Conservation (phyloP, 2,329 filamentous ascomycete genomes). For the Sporothrix pseudoabietina region DNA sequence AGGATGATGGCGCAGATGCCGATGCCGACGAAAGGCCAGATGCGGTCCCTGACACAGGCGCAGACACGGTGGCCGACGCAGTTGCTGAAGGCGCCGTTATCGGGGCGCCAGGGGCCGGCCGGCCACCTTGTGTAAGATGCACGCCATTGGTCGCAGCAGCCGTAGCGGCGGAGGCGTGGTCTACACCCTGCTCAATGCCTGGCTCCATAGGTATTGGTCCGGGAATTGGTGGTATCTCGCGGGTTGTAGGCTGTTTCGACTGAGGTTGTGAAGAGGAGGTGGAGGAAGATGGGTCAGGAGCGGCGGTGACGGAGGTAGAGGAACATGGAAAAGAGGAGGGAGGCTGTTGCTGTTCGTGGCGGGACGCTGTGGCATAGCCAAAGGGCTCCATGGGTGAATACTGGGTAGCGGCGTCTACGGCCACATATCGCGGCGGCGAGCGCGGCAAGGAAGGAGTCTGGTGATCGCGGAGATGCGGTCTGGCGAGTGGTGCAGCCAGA, state of each 20-base stretch:
- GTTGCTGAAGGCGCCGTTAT: slow-evolving; percentile 1
- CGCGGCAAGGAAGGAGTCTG: background rate
- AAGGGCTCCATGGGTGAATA: slow-evolving; percentile 54
- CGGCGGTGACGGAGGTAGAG: background rate
- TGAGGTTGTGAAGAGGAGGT: background rate
- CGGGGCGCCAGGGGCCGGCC: slow-evolving; percentile 17
- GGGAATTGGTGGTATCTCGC: slow-evolving; percentile 40
- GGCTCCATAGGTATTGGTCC: slow-evolving; percentile 38
- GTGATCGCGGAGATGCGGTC: background rate
- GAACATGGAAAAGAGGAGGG: slow-evolving; percentile 6
- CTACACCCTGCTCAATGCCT: slow-evolving; percentile 37
- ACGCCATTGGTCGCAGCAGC: slow-evolving; percentile 1
- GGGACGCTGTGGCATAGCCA: slow-evolving; percentile 41
- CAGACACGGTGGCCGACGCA: slow-evolving; percentile 9
- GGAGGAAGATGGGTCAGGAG: background rate
- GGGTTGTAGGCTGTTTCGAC: slow-evolving; percentile 29
- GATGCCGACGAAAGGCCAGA: background rate
- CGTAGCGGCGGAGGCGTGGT: slow-evolving; percentile 22
- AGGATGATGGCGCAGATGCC: slow-evolving; percentile 2
- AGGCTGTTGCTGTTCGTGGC: slow-evolving; percentile 20
- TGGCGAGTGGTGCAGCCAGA: slow-evolving; percentile 1
- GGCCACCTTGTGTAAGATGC: background rate
- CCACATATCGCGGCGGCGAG: slow-evolving; percentile 35
- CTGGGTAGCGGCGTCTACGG: slow-evolving; percentile 52
- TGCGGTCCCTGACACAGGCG: background rate